Evolutionary conservation across 2,329 filamentous ascomycete genomes (phyloP).

Genomic region (Leptodontidium sp.): DNA sequence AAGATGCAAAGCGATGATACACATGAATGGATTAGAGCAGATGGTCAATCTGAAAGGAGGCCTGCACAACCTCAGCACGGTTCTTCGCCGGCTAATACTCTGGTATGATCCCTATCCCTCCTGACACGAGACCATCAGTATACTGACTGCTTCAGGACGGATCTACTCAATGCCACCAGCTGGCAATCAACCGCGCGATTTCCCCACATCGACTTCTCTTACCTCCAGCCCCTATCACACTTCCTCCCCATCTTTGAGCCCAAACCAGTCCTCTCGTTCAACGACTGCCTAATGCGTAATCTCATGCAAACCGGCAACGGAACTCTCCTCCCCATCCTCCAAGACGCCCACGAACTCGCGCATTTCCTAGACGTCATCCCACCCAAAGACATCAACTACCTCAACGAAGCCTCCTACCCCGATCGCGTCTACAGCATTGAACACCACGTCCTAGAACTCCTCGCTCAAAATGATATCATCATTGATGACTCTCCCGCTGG

Average conservation of each 20-base stretch:
- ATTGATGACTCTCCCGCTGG: background rate
- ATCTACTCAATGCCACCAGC: constrained; percentile 15
- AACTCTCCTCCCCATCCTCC: background rate
- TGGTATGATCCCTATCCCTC: background rate
- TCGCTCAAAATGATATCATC: background rate
- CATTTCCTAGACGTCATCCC: background rate
- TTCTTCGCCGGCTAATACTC: background rate
- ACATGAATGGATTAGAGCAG: constrained; percentile 18
- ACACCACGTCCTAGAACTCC: constrained; percentile 3
- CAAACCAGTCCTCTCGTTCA: constrained; percentile 2
- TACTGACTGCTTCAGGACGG: constrained; percentile 7
- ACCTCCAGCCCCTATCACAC: background rate
- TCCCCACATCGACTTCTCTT: constrained; percentile 5
- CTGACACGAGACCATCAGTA: too few species aligned
- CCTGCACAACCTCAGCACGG: background rate
- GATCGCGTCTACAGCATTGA: constrained; percentile 18
- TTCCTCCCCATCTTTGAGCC: background rate
- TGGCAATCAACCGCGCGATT: constrained; percentile 3
- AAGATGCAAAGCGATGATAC: constrained; percentile 2
- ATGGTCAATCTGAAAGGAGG: constrained; percentile 14
- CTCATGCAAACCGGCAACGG: constrained; percentile 4
- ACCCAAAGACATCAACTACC: background rate
- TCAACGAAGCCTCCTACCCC: constrained; percentile 5
- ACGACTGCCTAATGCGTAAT: background rate
- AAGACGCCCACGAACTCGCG: constrained; percentile 10